Percentiles rank a stretch among this genome's conserved stretches.
Evolutionary conservation across 1,284 basidiomycete species (phyloP).

Genomic region (Ceratobasidium theobromae): DNA sequence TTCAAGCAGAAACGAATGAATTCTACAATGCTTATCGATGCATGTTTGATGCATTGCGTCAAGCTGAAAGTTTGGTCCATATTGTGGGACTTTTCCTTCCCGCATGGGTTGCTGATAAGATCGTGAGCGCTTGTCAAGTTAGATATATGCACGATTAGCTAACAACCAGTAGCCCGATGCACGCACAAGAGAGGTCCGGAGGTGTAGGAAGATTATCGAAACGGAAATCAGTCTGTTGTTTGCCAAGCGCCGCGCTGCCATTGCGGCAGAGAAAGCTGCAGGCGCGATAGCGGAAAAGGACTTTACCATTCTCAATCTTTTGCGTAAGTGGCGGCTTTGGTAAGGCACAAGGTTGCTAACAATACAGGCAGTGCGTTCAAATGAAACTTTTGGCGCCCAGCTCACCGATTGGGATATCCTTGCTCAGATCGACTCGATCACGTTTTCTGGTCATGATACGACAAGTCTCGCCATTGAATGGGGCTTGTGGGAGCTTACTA

Average conservation of each 20-base stretch:
- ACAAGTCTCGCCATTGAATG: constrained; percentile 76
- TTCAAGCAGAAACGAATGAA: constrained; percentile 71
- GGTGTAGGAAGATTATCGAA: constrained; percentile 28
- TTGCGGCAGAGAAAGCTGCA: constrained; percentile 43
- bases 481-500: constrained; percentile 69
- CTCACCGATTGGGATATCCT: constrained; percentile 80
- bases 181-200: constrained; percentile 37
- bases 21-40: constrained; percentile 74
- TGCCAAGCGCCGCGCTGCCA: constrained; percentile 39
- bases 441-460: constrained; percentile 85
- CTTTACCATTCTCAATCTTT: constrained; percentile 59
- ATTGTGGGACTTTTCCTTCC: constrained; percentile 30
- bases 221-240: constrained; percentile 23
- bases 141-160: not conserved
- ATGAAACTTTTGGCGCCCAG: constrained; percentile 59
- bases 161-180: constrained; percentile 34
- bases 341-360: not conserved
- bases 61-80: constrained; percentile 40
- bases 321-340: constrained; percentile 51
- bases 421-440: constrained; percentile 80
- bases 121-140: constrained; percentile 38
- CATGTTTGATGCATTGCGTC: constrained; percentile 53
- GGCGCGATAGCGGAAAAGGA: constrained; percentile 35
- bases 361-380: constrained; percentile 43
- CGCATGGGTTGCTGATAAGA: constrained; percentile 16